Conservation (phyloP, 129 eudicot species). For the Erigeron canadensis region DNA sequence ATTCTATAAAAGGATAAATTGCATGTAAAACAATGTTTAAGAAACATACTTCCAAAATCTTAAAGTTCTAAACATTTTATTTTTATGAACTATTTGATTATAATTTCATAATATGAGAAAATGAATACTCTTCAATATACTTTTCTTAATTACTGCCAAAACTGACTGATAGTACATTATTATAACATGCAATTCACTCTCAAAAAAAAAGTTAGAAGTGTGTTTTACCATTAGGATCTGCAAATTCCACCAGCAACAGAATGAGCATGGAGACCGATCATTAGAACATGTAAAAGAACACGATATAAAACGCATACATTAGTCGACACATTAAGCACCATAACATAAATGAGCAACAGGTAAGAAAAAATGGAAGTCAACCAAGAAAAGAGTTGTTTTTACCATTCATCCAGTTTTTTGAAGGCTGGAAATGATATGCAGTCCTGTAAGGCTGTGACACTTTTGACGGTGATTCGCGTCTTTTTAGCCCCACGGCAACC, state of each 20-base stretch:
- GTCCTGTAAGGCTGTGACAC: constrained; percentile 53
- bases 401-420: constrained; percentile 70
- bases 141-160: background rate
- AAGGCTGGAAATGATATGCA: constrained; percentile 62
- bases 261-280: constrained; percentile 9
- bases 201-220: background rate
- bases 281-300: constrained; percentile 10
- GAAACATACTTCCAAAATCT: background rate
- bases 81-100: background rate
- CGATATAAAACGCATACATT: background rate
- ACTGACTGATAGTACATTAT: background rate
- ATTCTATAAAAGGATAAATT: background rate
- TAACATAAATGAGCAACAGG: background rate
- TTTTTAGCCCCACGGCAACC: constrained; percentile 18
- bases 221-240: constrained; percentile 68
- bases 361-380: background rate
- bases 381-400: background rate
- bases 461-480: background rate
- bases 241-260: constrained; percentile 23
- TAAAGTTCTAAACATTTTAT: background rate
- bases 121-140: background rate
- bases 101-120: background rate
- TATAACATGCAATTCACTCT: background rate
- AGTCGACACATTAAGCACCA: background rate
- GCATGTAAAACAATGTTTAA: background rate